Evolutionary conservation across 345 rosid species (phyloP), one percentile per base, ranked within the genome.

Genomic region (Citrus unshiu): DNA sequence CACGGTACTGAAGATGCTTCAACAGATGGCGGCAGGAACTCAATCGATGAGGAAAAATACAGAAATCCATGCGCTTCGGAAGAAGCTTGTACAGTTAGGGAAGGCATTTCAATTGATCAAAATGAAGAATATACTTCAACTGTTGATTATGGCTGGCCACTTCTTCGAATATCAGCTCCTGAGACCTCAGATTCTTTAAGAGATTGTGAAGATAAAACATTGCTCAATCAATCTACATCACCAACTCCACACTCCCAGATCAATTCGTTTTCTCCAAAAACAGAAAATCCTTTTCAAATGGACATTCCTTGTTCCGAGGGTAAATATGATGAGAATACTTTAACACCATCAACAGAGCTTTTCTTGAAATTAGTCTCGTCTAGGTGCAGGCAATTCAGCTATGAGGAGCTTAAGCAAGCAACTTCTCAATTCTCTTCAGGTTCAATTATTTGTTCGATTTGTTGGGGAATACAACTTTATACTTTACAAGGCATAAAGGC

Each of bases 391-490:
- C 75, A 78, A 74, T 89, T 89, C 75, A 80, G 76, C 74, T 82
- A 78, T 40, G 79, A 77, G 32, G 88, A 85, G 80, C 85, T 89
- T 51, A 71, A 78, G 68, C 54, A 51, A 32, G 90, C 89, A 83
- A 89, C 89, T 80, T 78, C 80, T 18, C 77, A 72, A 46, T 89
- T 89, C 81, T 80, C 69, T 64, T 72, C 87, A 81, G 92, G 92
- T 89, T 51, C 2, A 5, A 19, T 40, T 29, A 9, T 40, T 3
- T 74, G 27, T 62, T 65, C 46, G 58, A 56, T 82, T 1, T 54
- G 37, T 21, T 9, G n/a, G n/a, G 24, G 21, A 22, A 30, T 18
- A 24, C 1, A n/a, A 6, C 3, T 27, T 58, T 25, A 16, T 6
- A 4, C 7, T 39, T 21, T 9, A 37, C 16, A 37, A 34, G 74